Conservation (phyloP, 2,329 filamentous ascomycete genomes). For the Fusarium staphyleae region DNA sequence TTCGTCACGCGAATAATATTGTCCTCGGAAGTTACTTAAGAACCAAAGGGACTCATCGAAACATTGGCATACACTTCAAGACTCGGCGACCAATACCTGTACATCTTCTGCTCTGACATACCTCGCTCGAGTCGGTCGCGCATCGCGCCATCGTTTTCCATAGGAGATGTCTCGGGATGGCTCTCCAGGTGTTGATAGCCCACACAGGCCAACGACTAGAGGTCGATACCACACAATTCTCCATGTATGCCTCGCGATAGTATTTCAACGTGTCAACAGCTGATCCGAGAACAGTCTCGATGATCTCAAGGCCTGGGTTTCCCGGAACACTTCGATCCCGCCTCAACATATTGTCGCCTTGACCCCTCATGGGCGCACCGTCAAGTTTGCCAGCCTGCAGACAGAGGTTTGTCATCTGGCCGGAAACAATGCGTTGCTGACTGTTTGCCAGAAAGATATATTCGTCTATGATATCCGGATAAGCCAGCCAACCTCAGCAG, state of each 20-base stretch:
- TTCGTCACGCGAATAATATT: slow-evolving; percentile 40
- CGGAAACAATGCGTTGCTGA: slow-evolving; percentile 21
- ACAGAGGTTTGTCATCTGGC: slow-evolving; percentile 66
- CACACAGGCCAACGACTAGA: slow-evolving; percentile 88
- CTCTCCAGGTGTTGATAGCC: slow-evolving; percentile 88
- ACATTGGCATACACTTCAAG: slow-evolving; percentile 16
- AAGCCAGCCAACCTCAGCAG: slow-evolving; percentile 63
- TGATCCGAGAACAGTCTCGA: slow-evolving; percentile 68
- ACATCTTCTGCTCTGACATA: slow-evolving; percentile 20
- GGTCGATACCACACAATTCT: slow-evolving; percentile 77
- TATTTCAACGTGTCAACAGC: neutral
- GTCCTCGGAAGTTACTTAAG: neutral
- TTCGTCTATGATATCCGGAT: slow-evolving; percentile 90
- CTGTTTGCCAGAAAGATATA: slow-evolving; percentile 72
- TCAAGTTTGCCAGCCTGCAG: slow-evolving; percentile 80
- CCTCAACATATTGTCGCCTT: slow-evolving; percentile 84
- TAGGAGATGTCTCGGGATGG: slow-evolving; percentile 73
- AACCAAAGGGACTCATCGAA: slow-evolving; percentile 17
- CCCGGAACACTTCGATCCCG: slow-evolving; percentile 75
- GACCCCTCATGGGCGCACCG: slow-evolving; percentile 82
- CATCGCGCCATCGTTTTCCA: slow-evolving; percentile 41
- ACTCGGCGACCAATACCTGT: slow-evolving; percentile 20
- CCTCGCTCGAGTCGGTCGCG: slow-evolving; percentile 31
- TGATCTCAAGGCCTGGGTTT: slow-evolving; percentile 82
- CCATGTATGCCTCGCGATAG: slow-evolving; percentile 60